Conservation (phyloP, 2,329 filamentous ascomycete genomes). For the Pestalotiopsis sp. region DNA sequence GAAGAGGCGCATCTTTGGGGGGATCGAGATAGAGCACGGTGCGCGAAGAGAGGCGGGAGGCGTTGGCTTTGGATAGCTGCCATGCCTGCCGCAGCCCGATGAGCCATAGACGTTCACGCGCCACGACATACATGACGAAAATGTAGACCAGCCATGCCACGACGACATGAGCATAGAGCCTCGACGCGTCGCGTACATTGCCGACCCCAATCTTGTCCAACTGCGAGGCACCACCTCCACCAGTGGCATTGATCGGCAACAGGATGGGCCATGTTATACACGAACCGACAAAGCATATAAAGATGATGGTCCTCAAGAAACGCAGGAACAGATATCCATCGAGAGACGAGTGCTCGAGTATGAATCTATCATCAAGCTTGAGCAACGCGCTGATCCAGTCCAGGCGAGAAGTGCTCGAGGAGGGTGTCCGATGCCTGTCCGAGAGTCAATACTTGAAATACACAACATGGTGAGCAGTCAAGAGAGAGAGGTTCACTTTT, state of each 20-base stretch:
- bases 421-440: constrained; percentile 17
- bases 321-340: constrained; percentile 89
- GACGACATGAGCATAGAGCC: constrained; percentile 79
- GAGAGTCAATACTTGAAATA: constrained; percentile 15
- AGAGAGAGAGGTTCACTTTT: constrained; percentile 15
- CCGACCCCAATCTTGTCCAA: constrained; percentile 63
- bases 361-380: constrained; percentile 71
- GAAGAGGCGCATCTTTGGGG: constrained; percentile 73
- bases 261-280: constrained; percentile 85
- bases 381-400: constrained; percentile 63
- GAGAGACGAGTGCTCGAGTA: constrained; percentile 83
- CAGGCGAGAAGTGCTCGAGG: constrained; percentile 8
- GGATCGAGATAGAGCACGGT: constrained; percentile 93
- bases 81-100: constrained; percentile 94
- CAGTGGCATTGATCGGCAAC: constrained; percentile 82
- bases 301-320: constrained; percentile 75
- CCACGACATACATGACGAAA: constrained; percentile 88
- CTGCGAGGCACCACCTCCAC: constrained; percentile 64
- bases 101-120: constrained; percentile 88
- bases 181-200: constrained; percentile 58
- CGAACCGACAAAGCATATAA: constrained; percentile 80
- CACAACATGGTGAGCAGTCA: background rate
- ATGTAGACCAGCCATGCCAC: constrained; percentile 82
- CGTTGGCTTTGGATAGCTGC: constrained; percentile 80
- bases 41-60: constrained; percentile 82